phyloP scores from a whole-genome alignment of 2,329 filamentous ascomycete genomes.

The Fusarium sublunatum region DNA sequence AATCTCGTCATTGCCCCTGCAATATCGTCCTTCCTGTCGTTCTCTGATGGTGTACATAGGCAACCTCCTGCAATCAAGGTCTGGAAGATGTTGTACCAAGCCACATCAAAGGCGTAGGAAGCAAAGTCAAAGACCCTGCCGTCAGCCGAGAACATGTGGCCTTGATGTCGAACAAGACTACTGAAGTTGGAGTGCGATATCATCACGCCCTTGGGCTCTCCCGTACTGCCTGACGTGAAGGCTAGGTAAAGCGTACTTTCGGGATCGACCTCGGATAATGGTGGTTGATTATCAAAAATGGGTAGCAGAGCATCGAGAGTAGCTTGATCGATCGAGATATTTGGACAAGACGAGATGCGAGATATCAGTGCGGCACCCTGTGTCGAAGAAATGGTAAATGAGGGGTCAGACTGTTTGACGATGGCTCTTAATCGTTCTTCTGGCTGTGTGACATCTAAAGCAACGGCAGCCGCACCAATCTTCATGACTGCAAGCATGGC shows the following conservation, averaged over 20 bases:
- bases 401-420: background rate
- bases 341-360: background rate
- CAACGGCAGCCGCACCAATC: background rate
- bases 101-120: slow-evolving; percentile 6
- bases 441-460: background rate
- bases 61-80: slow-evolving; percentile 2
- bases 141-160: background rate
- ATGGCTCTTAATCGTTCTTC: background rate
- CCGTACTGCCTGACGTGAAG: slow-evolving; percentile 2
- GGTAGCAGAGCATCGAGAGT: too few relatives aligned
- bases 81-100: background rate
- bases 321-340: too few relatives aligned
- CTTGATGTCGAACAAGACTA: background rate
- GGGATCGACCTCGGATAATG: background rate
- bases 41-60: slow-evolving; percentile 4
- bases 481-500: background rate
- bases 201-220: slow-evolving; percentile 6
- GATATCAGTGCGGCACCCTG: background rate
- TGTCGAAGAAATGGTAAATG: background rate
- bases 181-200: background rate
- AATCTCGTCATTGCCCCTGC: background rate
- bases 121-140: slow-evolving; percentile 8
- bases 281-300: too few relatives aligned
- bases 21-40: background rate
- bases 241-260: background rate